Conservation (phyloP, 1,284 basidiomycete genomes). For the Sanghuangporus baumii region DNA sequence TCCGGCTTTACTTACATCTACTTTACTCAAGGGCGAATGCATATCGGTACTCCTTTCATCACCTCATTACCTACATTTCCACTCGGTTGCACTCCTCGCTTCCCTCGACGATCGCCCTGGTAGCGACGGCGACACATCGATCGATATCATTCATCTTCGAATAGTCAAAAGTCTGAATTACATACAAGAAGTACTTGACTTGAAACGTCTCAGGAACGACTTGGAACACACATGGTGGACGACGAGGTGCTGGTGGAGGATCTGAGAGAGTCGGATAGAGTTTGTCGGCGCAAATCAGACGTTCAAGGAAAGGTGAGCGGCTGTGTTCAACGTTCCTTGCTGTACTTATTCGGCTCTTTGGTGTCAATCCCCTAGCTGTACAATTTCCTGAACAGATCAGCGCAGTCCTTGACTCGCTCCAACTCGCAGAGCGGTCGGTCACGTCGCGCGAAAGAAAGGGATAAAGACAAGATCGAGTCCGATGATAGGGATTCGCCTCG, state of each 20-base stretch:
- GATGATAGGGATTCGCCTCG: conserved; percentile 6
- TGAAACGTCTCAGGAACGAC: too few relatives aligned
- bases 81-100: background rate
- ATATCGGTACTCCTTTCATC: background rate
- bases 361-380: background rate
- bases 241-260: background rate
- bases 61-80: background rate
- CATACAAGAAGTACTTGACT: background rate
- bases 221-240: conserved; percentile 6
- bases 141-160: background rate
- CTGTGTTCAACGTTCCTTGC: background rate
- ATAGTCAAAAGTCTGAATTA: background rate
- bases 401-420: conserved; percentile 13
- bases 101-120: background rate
- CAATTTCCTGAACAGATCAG: conserved; percentile 16
- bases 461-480: background rate
- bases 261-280: conserved; percentile 3
- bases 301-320: conserved; percentile 12
- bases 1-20: background rate
- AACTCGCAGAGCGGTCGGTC: conserved; percentile 14
- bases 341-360: background rate
- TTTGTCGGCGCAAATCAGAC: conserved; percentile 15
- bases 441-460: conserved; percentile 10
- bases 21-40: conserved; percentile 1
- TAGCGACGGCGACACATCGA: background rate